A percentile compares a stretch with the other conserved stretches of the same genome.
These are phyloP conservation scores for Castanea crenata DNA, from an alignment of 306 rosid species.

Conservation along the genomic window DNA sequence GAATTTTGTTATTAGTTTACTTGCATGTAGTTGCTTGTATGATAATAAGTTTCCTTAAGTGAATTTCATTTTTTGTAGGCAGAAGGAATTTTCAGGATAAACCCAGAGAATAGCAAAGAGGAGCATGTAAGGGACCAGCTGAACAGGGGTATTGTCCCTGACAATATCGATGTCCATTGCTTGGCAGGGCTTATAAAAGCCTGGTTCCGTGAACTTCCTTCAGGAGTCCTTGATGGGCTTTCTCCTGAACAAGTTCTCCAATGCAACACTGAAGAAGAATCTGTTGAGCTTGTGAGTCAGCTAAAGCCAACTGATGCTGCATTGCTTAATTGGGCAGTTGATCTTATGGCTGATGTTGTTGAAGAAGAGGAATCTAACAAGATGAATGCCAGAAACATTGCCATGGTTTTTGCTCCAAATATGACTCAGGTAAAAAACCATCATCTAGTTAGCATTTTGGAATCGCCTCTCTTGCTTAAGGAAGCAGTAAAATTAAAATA, in stretches of 20 bases:
- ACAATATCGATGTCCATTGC: slow-evolving; percentile 87
- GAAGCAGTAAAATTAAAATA: not conserved
- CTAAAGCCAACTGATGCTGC: slow-evolving; percentile 75
- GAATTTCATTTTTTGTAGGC: slow-evolving; percentile 49
- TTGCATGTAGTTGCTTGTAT: not conserved
- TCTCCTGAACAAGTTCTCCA: slow-evolving; percentile 92
- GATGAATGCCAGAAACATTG: slow-evolving; percentile 93
- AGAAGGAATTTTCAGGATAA: slow-evolving; percentile 89
- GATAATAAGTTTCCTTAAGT: not conserved
- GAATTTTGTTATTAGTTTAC: not conserved
- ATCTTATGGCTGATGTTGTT: slow-evolving; percentile 98
- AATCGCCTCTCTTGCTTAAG: not conserved
- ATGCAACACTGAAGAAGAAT: slow-evolving; percentile 86
- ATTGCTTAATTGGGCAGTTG: slow-evolving; percentile 82
- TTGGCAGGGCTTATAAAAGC: slow-evolving; percentile 91
- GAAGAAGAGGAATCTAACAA: slow-evolving; percentile 83
- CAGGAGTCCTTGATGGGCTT: slow-evolving; percentile 91
- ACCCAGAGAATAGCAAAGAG: slow-evolving; percentile 85
- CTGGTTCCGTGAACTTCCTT: slow-evolving; percentile 98
- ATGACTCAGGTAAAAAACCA: slow-evolving; percentile 71
- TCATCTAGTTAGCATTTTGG: not conserved
- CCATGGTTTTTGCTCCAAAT: slow-evolving; percentile 98
- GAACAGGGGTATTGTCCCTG: slow-evolving; percentile 81
- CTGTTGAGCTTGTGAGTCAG: slow-evolving; percentile 73
- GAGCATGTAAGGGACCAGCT: slow-evolving; percentile 80